These are phyloP conservation scores for Pseudocercospora fijiensis DNA, from an alignment of 2,329 filamentous ascomycete genomes.

Conservation along the genomic window DNA sequence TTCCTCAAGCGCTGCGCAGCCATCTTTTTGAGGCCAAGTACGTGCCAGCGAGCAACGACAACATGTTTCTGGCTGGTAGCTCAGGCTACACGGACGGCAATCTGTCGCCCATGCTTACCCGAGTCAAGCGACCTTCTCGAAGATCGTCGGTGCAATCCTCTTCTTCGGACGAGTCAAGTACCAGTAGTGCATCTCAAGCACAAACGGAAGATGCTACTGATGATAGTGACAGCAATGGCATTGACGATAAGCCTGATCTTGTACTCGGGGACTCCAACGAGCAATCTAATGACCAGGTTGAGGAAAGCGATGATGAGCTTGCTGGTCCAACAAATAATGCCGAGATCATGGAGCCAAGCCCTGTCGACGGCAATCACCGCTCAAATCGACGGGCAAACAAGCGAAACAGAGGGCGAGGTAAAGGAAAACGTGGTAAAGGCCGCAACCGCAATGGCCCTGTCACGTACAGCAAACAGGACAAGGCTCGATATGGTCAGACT, in stretches of 20 bases:
- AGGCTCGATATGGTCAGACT: conserved; percentile 11
- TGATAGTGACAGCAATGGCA: conserved; percentile 31
- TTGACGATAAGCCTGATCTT: conserved; percentile 30
- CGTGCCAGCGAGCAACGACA: conserved; percentile 58
- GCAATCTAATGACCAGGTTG: conserved; percentile 12
- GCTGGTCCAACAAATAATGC: conserved; percentile 7
- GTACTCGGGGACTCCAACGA: conserved; percentile 26
- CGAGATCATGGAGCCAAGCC: conserved; percentile 19
- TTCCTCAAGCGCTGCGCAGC: conserved; percentile 64
- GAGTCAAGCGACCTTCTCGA: conserved; percentile 31
- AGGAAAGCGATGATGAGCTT: conserved; percentile 26
- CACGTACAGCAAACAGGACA: conserved; percentile 31
- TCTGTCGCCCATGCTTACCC: conserved; percentile 31
- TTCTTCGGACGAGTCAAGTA: conserved; percentile 29
- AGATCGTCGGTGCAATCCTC: conserved; percentile 32
- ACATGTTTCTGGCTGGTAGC: conserved; percentile 58
- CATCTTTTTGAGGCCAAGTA: conserved; percentile 73
- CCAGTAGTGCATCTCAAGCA: conserved; percentile 20
- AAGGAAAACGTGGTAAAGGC: conserved; percentile 27
- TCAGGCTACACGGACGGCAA: conserved; percentile 22
- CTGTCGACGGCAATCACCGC: conserved; percentile 6
- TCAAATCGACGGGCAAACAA: conserved; percentile 13
- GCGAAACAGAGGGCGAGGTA: conserved; percentile 29
- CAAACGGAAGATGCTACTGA: conserved; percentile 26
- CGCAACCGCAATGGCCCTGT: conserved; percentile 14